Evolutionary conservation across 371 early-diverging fungal species (phyloP).

Genomic region (Rhizopus sp.): DNA sequence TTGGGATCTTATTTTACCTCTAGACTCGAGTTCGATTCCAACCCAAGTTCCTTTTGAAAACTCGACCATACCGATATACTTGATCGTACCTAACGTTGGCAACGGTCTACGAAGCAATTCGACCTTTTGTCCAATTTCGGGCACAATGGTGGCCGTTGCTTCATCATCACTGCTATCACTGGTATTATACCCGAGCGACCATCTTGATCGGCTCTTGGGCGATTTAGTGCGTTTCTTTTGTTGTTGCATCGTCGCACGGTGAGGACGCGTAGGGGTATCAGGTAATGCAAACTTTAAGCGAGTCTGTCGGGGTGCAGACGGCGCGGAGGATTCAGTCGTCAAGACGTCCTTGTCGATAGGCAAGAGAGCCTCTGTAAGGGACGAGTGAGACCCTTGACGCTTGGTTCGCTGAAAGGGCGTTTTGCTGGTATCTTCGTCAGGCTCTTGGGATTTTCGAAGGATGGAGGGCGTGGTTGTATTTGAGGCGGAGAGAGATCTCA

Average conservation of each 20-base stretch:
- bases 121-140: conserved; percentile 41
- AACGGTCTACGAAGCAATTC: conserved; percentile 42
- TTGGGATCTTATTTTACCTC: conserved; percentile 31
- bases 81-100: conserved; percentile 43
- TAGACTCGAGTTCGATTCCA: conserved; percentile 46
- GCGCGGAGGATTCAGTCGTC: not conserved
- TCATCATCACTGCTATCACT: conserved; percentile 30
- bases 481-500: conserved; percentile 19
- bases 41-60: conserved; percentile 51
- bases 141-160: conserved; percentile 23
- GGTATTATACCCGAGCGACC: conserved; percentile 30
- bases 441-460: conserved; percentile 1
- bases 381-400: not conserved
- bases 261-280: conserved; percentile 18
- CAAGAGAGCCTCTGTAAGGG: conserved; percentile 19
- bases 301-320: conserved; percentile 7
- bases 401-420: not conserved
- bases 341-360: conserved; percentile 3
- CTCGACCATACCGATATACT: conserved; percentile 43
- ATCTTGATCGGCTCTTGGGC: conserved; percentile 20
- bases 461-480: not conserved
- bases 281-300: conserved; percentile 21
- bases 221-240: conserved; percentile 23
- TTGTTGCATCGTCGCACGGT: conserved; percentile 2
- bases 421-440: not conserved